A percentile compares a stretch with the other conserved stretches of the same genome.
These are phyloP conservation scores for Umbellularia californica DNA, from an alignment of 164 flowering plant genomes.

Conservation along the genomic window DNA sequence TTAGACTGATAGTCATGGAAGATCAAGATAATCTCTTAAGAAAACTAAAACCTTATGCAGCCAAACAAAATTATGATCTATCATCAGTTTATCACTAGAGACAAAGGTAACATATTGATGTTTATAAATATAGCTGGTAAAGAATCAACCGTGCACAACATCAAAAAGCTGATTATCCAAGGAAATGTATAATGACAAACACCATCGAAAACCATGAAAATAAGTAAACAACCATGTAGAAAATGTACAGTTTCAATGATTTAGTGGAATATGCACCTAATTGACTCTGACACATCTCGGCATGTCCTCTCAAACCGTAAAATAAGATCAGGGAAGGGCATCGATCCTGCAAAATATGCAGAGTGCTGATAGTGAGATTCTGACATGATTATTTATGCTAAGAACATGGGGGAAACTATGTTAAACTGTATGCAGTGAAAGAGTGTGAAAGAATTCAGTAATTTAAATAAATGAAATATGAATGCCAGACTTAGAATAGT, in stretches of 20 bases:
- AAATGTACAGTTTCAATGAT: background rate
- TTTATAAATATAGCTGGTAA: background rate
- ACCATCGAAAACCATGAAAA: background rate
- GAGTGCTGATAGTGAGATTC: background rate
- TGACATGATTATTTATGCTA: background rate
- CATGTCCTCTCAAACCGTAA: slow-evolving; percentile 69
- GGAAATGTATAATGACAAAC: background rate
- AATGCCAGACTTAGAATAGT: background rate
- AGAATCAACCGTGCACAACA: background rate
- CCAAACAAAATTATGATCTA: background rate
- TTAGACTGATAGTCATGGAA: background rate
- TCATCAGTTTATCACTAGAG: too few species aligned
- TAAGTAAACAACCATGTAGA: background rate
- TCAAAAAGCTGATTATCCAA: background rate
- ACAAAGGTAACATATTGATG: background rate
- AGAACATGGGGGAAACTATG: background rate
- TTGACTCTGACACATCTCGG: slow-evolving; percentile 73
- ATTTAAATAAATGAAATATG: background rate
- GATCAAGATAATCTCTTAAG: background rate
- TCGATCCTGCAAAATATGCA: slow-evolving; percentile 55
- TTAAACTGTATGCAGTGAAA: background rate
- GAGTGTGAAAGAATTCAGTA: background rate
- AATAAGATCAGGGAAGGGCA: slow-evolving; percentile 80
- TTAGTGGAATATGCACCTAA: slow-evolving; percentile 44
- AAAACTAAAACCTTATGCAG: background rate